Evolutionary conservation across 805 yeast genomes (phyloP), one percentile per base, ranked within the genome.

Genomic region (Zygosaccharomyces rouxii): DNA sequence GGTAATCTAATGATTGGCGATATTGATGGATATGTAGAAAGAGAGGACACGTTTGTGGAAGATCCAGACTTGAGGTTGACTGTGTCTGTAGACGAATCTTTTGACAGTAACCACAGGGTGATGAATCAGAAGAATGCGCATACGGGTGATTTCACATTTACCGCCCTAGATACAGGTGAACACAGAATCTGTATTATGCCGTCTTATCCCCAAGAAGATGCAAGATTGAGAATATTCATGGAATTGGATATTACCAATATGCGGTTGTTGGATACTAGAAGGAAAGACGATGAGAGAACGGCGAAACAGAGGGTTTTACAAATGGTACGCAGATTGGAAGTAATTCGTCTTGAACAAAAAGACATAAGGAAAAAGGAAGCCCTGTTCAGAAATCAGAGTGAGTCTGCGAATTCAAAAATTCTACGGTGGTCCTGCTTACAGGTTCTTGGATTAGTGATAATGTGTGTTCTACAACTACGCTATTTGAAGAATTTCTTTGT

Each of bases 401-500:
- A 89, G 69, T 57, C 70, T 33, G 86, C 92, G 38, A 89, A 89
- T 70, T 62, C 83, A 5, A 77, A 83, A 47, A 92, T 86, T 21
- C 77, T 85, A 18, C 69, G 74, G 56, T 86, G 94, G 90, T 79
- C 94, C 10, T 55, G 86, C 43, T 62, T 86, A 41, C 96, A 89
- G 71, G 63, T 86, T 41, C 22, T 80, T 19, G 88, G 85, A 1
- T 74, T 89, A 56, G 74, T 78, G 7, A 78, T 73, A 13, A 81
- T 90, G 7, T 86, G 96, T 58, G 75, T 74, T 35, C 80, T 86
- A 76, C 96, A 89, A 71, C 69, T 89, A 65, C 75, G 76, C 47
- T 89, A 86, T 60, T 76, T 89, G 70, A 85, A 85, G 69, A 69
- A 81, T 37, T 88, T 89, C 78, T 89, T 89, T 64, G 83, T 87